Base-by-base conservation (phyloP, 306 rosid genomes). In the Alnus rubra region DNA sequence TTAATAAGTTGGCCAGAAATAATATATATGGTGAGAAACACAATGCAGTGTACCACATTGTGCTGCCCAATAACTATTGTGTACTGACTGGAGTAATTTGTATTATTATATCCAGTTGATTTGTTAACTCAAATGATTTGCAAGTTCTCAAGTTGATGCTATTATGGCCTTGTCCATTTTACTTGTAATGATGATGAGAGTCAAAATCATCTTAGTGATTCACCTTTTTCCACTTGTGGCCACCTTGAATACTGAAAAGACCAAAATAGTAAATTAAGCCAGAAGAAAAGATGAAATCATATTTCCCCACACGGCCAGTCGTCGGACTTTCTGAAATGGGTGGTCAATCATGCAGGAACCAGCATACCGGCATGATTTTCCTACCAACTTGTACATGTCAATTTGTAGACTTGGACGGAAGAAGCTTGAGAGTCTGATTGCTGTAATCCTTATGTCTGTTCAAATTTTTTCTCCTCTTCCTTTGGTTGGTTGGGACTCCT, bases 381-480 rank as follows among this genome's bases (percentile, higher is more conserved):
- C 60, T 44, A 19, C 49, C 59, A 68, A 64, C 45, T 76, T 69
- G 67, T 74, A 73, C 83, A 42, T 78, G 76, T 84, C 90, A 14
- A 75, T 71, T 47, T 16, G 77, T 35, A 69, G 64, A 45, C 78
- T 45, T 75, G 85, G 84, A 63, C 73, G 81, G 78, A 87, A 86
- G 78, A 87, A 88, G 49, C 78, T 92, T 44, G 83, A 86, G 84
- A 91, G 73, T 62, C 79, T 92, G 72, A 81, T 94, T 82, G 79
- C 93, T 30, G 69, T 80, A 47, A 50, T 88, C 67, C 72, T 93
- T 78, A 74, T 85, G 72, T 86, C 85, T 18, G 71, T 87, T 76
- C 98, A 88, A 78, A 75, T 89, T 23, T 90, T 88, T 58, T 74
- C 87, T 64, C 84, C 89, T 68, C 50, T 91, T 70, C 90, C 94